phyloP scores from a whole-genome alignment of 78 protist genomes.

The Dictyostelium firmibasis region DNA sequence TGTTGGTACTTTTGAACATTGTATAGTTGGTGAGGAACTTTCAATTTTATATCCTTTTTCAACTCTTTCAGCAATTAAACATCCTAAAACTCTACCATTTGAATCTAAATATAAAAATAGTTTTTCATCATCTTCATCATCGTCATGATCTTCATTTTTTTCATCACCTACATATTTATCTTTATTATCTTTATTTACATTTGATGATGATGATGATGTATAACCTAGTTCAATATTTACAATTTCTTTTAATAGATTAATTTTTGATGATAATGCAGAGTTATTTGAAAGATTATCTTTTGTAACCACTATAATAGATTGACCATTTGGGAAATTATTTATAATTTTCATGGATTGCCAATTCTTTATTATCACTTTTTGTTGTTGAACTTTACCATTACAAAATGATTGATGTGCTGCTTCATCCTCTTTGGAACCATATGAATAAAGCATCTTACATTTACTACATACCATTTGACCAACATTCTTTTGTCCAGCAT shows the following conservation, averaged over 20 bases:
- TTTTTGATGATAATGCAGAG: background rate
- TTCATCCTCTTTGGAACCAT: conserved; percentile 53
- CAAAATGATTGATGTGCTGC: conserved; percentile 32
- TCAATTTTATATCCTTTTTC: conserved; percentile 2
- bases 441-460: conserved; percentile 59
- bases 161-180: no score
- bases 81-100: conserved; percentile 24
- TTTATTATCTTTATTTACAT: background rate
- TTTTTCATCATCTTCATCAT: conserved; percentile 33
- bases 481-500: conserved; percentile 41
- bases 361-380: conserved; percentile 29
- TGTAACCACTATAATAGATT: background rate
- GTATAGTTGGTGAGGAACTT: background rate
- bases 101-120: conserved; percentile 38
- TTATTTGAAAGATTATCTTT: background rate
- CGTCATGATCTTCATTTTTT: background rate
- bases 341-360: background rate
- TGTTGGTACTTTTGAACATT: background rate
- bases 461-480: conserved; percentile 54
- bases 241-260: conserved; percentile 4
- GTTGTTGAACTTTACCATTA: conserved; percentile 6
- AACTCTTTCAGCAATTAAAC: conserved; percentile 35
- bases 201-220: background rate
- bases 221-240: conserved; percentile 30
- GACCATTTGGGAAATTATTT: conserved; percentile 36